A percentile compares a stretch with the other conserved stretches of the same genome.
phyloP scores from a whole-genome alignment of 2,329 filamentous ascomycete species.

The Aspergillus sojae region DNA sequence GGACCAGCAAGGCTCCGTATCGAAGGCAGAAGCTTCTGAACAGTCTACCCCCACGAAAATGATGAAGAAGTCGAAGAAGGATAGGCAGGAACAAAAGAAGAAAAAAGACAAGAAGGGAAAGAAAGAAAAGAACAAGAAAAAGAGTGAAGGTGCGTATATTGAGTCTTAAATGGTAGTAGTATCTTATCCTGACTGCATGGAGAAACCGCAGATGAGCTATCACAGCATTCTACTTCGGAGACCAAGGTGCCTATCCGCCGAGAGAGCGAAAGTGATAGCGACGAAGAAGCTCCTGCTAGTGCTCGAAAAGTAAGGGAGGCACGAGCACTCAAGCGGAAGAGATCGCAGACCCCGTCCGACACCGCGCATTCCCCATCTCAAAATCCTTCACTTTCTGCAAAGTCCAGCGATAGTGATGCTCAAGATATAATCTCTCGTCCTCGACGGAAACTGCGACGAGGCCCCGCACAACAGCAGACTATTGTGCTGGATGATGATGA shows the following conservation, averaged over 20 bases:
- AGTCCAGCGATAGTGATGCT: conserved; percentile 29
- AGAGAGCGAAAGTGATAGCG: conserved; percentile 22
- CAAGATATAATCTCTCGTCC: conserved; percentile 29
- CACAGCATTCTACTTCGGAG: not conserved
- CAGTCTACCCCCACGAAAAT: conserved; percentile 10
- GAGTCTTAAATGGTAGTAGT: not conserved
- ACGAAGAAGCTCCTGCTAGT: conserved; percentile 14
- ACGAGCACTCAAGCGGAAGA: conserved; percentile 20
- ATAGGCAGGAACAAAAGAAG: not conserved
- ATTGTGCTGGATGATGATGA: conserved; percentile 31
- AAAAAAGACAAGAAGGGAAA: not conserved
- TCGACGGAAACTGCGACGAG: conserved; percentile 32
- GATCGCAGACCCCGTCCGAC: conserved; percentile 13
- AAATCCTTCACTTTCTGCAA: conserved; percentile 3
- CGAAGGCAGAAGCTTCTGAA: conserved; percentile 5
- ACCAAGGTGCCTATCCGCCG: conserved; percentile 2
- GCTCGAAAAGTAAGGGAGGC: conserved; percentile 15
- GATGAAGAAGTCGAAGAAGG: not conserved
- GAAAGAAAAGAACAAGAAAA: not conserved
- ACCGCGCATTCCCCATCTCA: not conserved
- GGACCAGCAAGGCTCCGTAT: conserved; percentile 2
- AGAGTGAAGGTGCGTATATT: conserved; percentile 2
- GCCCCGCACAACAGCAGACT: conserved; percentile 26
- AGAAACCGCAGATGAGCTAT: not conserved
- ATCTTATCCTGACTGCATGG: not conserved